Evolutionary conservation across 148 eudicot species (phyloP).

Genomic region (Dysphania ambrosioides): DNA sequence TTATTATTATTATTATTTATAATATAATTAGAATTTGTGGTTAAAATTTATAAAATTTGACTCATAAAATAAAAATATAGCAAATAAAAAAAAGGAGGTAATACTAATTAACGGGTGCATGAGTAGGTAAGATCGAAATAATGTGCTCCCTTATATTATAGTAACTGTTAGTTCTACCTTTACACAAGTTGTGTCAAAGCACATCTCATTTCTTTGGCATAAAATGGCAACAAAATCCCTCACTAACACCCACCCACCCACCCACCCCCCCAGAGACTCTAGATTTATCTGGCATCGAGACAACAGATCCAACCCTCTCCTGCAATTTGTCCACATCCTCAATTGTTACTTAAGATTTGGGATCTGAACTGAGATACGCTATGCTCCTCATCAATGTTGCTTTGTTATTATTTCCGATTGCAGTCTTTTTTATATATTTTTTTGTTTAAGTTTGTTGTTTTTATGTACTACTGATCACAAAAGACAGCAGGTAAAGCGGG

Average conservation of each 20-base stretch:
- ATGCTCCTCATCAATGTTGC: conserved; percentile 20
- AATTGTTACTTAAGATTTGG: conserved; percentile 22
- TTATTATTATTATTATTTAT: too few species aligned
- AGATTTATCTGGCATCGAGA: conserved; percentile 24
- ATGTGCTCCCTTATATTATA: conserved; percentile 2
- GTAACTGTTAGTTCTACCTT: conserved; percentile 37
- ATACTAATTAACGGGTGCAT: background rate
- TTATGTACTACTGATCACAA: background rate
- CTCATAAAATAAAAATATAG: too few species aligned
- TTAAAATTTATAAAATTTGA: too few species aligned
- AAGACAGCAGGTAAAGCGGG: conserved; percentile 26
- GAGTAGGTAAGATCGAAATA: conserved; percentile 21
- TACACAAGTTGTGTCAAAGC: conserved; percentile 28
- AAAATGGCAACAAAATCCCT: conserved; percentile 27
- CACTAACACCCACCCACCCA: too few species aligned
- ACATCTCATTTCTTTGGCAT: conserved; percentile 24
- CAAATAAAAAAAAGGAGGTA: too few species aligned
- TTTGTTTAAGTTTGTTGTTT: background rate
- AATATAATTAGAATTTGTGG: too few species aligned
- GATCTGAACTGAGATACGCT: conserved; percentile 37
- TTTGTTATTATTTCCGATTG: conserved; percentile 20
- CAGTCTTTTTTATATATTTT: conserved; percentile 5
- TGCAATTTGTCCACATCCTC: conserved; percentile 27
- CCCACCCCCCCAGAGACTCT: conserved; percentile 21
- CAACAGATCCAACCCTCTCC: conserved; percentile 26